These are phyloP conservation scores for Neoascochyta sp. DNA, from an alignment of 2,329 filamentous ascomycete genomes.

Conservation along the genomic window DNA sequence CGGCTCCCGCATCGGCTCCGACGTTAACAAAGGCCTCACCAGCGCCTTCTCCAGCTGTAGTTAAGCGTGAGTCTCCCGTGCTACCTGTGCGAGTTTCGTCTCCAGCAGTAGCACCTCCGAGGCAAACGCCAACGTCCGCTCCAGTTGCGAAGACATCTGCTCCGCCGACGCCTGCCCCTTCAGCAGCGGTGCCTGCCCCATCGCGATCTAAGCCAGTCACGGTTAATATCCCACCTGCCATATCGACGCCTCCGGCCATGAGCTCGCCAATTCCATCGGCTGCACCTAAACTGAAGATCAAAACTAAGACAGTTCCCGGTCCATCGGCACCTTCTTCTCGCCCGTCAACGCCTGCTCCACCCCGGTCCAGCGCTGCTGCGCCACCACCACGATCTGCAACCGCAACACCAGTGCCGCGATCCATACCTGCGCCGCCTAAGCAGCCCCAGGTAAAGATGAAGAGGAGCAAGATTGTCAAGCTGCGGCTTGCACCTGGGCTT, in stretches of 20 bases:
- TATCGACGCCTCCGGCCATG: constrained; percentile 21
- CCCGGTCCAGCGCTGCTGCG: constrained; percentile 8
- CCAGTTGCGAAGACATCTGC: constrained; percentile 10
- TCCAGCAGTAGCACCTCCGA: constrained; percentile 8
- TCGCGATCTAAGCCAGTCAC: constrained; percentile 9
- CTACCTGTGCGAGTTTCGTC: constrained; percentile 17
- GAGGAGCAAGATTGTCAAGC: constrained; percentile 26
- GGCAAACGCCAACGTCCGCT: constrained; percentile 15
- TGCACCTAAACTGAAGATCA: constrained; percentile 28
- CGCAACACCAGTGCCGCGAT: constrained; percentile 10
- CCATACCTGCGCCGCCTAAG: constrained; percentile 3
- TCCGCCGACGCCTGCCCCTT: constrained; percentile 6
- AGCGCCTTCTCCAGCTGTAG: constrained; percentile 7
- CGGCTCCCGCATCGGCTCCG: constrained; percentile 13
- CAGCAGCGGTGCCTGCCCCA: constrained; percentile 8
- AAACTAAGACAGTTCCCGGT: constrained; percentile 19
- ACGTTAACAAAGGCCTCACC: constrained; percentile 15
- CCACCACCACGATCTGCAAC: constrained; percentile 6
- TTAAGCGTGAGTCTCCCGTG: constrained; percentile 13
- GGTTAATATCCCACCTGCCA: constrained; percentile 15
- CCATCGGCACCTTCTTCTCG: constrained; percentile 14
- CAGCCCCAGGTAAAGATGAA: constrained; percentile 13
- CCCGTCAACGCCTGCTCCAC: constrained; percentile 14
- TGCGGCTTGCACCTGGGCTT: constrained; percentile 16
- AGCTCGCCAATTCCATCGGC: constrained; percentile 21